Conservation (phyloP, 768 basidiomycete species). For the Collybiopsis luxurians region DNA sequence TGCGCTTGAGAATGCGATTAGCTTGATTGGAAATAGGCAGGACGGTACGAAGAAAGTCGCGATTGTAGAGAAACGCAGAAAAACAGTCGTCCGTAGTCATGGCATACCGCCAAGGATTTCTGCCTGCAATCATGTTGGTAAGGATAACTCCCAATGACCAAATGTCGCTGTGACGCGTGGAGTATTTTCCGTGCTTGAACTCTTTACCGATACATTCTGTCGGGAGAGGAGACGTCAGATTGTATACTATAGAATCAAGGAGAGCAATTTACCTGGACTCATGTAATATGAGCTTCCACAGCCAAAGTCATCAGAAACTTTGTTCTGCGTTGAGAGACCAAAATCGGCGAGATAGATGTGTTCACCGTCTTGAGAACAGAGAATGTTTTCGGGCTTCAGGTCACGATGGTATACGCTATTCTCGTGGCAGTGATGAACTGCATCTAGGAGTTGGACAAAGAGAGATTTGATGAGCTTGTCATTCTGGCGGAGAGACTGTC, state of each 20-base stretch:
- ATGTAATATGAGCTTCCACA: conserved; percentile 66
- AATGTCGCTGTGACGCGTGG: conserved; percentile 62
- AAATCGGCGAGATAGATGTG: conserved; percentile 73
- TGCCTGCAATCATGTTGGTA: conserved; percentile 75
- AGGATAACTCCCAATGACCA: conserved; percentile 82
- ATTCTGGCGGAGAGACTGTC: conserved; percentile 47
- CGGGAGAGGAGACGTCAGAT: conserved; percentile 11
- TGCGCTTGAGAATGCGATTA: conserved; percentile 64
- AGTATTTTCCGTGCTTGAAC: conserved; percentile 44
- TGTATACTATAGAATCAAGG: conserved; percentile 11
- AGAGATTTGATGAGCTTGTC: conserved; percentile 59
- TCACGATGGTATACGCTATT: conserved; percentile 80
- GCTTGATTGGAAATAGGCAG: conserved; percentile 72
- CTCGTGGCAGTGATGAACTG: conserved; percentile 71
- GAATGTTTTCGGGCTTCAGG: conserved; percentile 82
- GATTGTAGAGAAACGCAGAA: conserved; percentile 57
- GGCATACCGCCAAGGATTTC: conserved; percentile 77
- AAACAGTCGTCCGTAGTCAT: conserved; percentile 66
- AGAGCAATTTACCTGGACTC: conserved; percentile 56
- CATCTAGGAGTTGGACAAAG: conserved; percentile 80
- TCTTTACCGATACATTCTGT: conserved; percentile 56
- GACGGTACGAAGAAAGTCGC: conserved; percentile 59
- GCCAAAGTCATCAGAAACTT: conserved; percentile 45
- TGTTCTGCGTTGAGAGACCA: conserved; percentile 58
- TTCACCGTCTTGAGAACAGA: conserved; percentile 52